Evolutionary conservation across 2,329 filamentous ascomycete species (phyloP).

Genomic region (Aspergillus terreus): DNA sequence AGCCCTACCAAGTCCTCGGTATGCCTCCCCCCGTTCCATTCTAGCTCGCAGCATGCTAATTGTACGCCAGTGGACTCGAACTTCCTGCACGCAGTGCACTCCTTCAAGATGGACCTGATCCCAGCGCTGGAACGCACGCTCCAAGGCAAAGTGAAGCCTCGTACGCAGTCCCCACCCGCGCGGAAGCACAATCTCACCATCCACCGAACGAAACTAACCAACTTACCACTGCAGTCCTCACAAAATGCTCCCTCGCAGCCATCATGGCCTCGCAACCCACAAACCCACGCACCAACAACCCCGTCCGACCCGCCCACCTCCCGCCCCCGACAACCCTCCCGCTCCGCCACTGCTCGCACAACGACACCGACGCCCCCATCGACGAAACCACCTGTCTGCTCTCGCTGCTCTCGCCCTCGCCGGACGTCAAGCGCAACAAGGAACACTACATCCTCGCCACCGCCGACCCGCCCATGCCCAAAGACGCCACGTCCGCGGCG

Average conservation of each 20-base stretch:
- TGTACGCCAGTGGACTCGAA: constrained; percentile 69
- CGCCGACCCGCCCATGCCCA: constrained; percentile 33
- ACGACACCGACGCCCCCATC: constrained; percentile 39
- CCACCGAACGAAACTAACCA: constrained; percentile 4
- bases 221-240: constrained; percentile 61
- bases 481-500: constrained; percentile 18
- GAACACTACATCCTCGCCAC: constrained; percentile 47
- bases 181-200: not conserved
- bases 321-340: constrained; percentile 44
- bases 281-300: constrained; percentile 37
- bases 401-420: constrained; percentile 39
- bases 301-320: constrained; percentile 39
- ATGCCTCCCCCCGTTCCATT: constrained; percentile 10
- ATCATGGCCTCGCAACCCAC: constrained; percentile 39
- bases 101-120: constrained; percentile 86
- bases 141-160: constrained; percentile 79
- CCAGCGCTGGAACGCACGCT: constrained; percentile 74
- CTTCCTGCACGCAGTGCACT: constrained; percentile 75
- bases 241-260: constrained; percentile 56
- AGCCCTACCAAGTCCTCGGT: constrained; percentile 88
- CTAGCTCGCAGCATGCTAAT: constrained; percentile 5
- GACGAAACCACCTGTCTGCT: constrained; percentile 44
- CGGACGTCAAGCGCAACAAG: constrained; percentile 42
- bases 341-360: constrained; percentile 47
- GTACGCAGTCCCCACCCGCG: constrained; percentile 43